Percentiles rank a stretch among this genome's conserved stretches.
Evolutionary conservation across 495 filamentous ascomycete genomes (phyloP).

Genomic region (Venustampulla echinocandica): DNA sequence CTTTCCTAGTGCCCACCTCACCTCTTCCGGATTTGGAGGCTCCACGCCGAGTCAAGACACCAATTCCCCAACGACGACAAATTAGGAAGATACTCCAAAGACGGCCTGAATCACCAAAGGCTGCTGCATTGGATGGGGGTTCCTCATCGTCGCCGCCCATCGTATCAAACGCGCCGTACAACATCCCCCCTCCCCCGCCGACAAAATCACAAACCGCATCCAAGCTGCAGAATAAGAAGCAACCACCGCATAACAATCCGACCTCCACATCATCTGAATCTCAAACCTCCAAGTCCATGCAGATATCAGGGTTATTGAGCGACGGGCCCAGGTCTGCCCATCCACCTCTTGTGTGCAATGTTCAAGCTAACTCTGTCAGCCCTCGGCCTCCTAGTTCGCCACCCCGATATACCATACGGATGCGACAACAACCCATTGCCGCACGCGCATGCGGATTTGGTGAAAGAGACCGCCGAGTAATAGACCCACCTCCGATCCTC

Average conservation of each 20-base stretch:
- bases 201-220: neutral
- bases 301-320: neutral
- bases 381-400: neutral
- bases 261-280: neutral
- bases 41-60: neutral
- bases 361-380: neutral
- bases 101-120: neutral
- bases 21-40: neutral
- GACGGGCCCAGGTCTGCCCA: neutral
- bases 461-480: constrained; percentile 83
- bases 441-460: constrained; percentile 92
- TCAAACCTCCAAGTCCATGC: neutral
- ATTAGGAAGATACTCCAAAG: neutral
- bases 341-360: neutral
- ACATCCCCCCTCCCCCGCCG: neutral
- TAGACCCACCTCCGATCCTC: constrained; percentile 92
- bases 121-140: neutral
- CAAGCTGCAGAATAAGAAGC: neutral
- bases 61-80: neutral
- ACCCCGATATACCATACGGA: constrained; percentile 47
- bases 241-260: neutral
- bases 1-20: neutral
- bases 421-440: constrained; percentile 85
- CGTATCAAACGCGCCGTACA: neutral
- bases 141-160: neutral